These are phyloP conservation scores for Fonsecaea pugnacius DNA, from an alignment of 2,329 filamentous ascomycete species.

Conservation along the genomic window DNA sequence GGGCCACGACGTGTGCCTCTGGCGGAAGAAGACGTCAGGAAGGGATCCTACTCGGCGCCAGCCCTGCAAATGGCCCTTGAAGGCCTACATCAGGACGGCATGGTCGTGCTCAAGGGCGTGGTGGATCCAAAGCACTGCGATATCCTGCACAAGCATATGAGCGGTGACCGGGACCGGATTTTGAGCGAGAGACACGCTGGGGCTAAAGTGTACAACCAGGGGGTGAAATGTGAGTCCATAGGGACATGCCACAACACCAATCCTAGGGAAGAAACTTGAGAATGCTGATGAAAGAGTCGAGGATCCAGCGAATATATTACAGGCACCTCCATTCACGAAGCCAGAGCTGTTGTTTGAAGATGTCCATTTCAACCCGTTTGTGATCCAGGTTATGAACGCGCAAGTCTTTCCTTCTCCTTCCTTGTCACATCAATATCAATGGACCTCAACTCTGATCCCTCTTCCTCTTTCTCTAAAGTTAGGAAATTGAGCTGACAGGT, in stretches of 20 bases:
- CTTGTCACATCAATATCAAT: neutral
- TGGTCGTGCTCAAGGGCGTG: constrained; percentile 46
- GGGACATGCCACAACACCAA: neutral
- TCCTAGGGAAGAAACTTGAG: neutral
- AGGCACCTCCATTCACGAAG: constrained; percentile 45
- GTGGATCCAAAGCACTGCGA: constrained; percentile 45
- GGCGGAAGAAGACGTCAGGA: constrained; percentile 37
- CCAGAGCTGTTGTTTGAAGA: constrained; percentile 44
- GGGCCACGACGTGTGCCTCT: constrained; percentile 34
- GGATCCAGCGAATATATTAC: constrained; percentile 46
- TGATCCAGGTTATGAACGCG: constrained; percentile 49
- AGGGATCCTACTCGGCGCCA: constrained; percentile 36
- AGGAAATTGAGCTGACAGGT: neutral
- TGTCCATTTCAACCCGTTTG: constrained; percentile 50
- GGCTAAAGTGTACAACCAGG: constrained; percentile 43
- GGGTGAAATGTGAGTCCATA: constrained; percentile 41
- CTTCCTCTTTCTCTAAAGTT: neutral
- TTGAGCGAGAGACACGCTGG: constrained; percentile 16
- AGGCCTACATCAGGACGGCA: constrained; percentile 45
- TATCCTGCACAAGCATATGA: constrained; percentile 44
- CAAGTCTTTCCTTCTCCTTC: constrained; percentile 32
- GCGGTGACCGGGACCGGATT: constrained; percentile 42
- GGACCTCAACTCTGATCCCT: neutral
- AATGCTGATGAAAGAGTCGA: neutral
- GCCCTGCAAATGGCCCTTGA: constrained; percentile 45